phyloP scores from a whole-genome alignment of 768 basidiomycete species.

The Rhizopogon roseolus region DNA sequence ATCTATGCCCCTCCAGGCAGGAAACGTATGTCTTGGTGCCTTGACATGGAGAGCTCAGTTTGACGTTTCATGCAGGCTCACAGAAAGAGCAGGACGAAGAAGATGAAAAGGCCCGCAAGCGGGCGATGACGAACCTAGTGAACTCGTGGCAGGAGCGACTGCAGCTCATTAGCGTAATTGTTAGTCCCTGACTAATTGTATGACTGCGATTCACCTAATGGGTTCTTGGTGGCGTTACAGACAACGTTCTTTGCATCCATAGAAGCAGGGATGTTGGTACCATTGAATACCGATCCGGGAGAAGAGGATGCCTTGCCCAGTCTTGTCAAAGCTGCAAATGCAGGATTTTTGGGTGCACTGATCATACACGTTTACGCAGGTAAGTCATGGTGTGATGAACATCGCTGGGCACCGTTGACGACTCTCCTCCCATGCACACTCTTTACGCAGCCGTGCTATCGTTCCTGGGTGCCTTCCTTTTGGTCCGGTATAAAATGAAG shows the following conservation, averaged over 20 bases:
- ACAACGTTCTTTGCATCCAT: constrained; percentile 61
- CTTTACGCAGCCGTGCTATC: constrained; percentile 33
- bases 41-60: not conserved
- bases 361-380: constrained; percentile 50
- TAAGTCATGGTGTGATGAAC: constrained; percentile 17
- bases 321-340: constrained; percentile 33
- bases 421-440: not conserved
- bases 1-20: constrained; percentile 5
- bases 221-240: constrained; percentile 21
- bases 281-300: constrained; percentile 28
- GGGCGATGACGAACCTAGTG: constrained; percentile 47
- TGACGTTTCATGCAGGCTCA: constrained; percentile 25
- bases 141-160: constrained; percentile 60
- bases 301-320: not conserved
- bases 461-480: constrained; percentile 52
- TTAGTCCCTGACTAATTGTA: constrained; percentile 21
- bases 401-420: constrained; percentile 19
- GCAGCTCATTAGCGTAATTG: constrained; percentile 57
- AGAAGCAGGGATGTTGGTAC: constrained; percentile 46
- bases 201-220: not conserved
- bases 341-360: constrained; percentile 46
- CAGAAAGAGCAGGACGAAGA: constrained; percentile 45
- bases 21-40: constrained; percentile 12
- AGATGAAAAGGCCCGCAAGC: constrained; percentile 41
- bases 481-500: constrained; percentile 49